Evolutionary conservation across 2,329 filamentous ascomycete species (phyloP), one percentile per base, ranked within the genome.

Genomic region (Aureobasidium uvarum): DNA sequence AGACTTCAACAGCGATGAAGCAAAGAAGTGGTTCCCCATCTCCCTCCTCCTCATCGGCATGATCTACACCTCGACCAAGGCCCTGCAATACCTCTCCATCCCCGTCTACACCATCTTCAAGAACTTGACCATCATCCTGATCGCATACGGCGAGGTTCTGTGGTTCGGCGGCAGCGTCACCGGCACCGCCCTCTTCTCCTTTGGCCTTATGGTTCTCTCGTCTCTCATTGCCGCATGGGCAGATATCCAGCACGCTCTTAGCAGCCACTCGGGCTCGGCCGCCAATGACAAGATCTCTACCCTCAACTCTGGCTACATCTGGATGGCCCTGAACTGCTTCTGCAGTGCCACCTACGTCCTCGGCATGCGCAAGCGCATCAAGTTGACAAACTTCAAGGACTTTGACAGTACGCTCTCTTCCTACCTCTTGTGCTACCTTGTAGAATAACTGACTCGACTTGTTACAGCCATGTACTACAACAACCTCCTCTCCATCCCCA

Each of bases 31-130:
- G 95, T 96, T 98, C 74, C 95, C 95, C 56, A 92, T 99, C 73
- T 96, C 95, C 66, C 83, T 97, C 64, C 90, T 98, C 68, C 88
- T 99, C 69, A 95, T 98, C 75, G 93, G 92, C 76, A 99, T 98
- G 95, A 98, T 99, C 79, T 99, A 98, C 81, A 98, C 95, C 64
- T 89, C 92, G 74, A 95, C 91, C 74, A 97, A 97, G 82, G 92
- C 95, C 23, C 87, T 99, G 52, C 92, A 97, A 79, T 98, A 89
- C 79, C 89, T 99, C 68, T 97, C 93, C 38, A 96, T 99, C 65
- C 95, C 95, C 28, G 95, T 99, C 31, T 99, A 99, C 81, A 99
- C 95, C 65, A 99, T 99, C 77, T 99, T 99, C 85, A 99, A 99
- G 85, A 99, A 99, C 81, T 80, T 99, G 82, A 98, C 95, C 68